Conservation (phyloP, 2,329 filamentous ascomycete genomes). For the Claviceps sorghi region DNA sequence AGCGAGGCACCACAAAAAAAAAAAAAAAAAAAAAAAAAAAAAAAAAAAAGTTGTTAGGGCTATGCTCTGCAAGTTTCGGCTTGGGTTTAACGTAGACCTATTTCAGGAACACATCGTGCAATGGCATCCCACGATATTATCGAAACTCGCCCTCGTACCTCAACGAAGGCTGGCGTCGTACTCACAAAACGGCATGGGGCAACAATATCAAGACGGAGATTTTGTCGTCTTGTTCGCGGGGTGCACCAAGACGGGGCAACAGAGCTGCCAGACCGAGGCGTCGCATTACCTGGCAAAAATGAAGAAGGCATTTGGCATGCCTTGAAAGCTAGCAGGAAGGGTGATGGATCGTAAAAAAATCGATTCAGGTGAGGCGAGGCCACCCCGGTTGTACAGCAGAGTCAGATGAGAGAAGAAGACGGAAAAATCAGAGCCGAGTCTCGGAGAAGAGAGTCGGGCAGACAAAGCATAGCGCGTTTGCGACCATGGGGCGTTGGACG, state of each 20-base stretch:
- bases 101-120: constrained; percentile 70
- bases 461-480: constrained; percentile 1
- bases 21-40: neutral
- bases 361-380: neutral
- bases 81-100: neutral
- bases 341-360: neutral
- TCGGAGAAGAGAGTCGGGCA: neutral
- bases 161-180: constrained; percentile 77
- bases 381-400: neutral
- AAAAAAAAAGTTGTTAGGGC: neutral
- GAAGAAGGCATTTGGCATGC: constrained; percentile 24
- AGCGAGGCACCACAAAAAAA: neutral
- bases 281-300: constrained; percentile 33
- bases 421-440: neutral
- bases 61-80: neutral
- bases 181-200: constrained; percentile 38
- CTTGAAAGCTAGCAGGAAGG: neutral
- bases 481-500: constrained; percentile 7
- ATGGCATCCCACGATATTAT: constrained; percentile 93
- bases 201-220: constrained; percentile 67
- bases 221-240: constrained; percentile 66
- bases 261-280: constrained; percentile 61
- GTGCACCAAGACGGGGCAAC: constrained; percentile 44
- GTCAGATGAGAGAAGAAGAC: neutral
- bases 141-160: constrained; percentile 77